Base-by-base conservation (phyloP, 257 asterid species). In the Petunia secreta region DNA sequence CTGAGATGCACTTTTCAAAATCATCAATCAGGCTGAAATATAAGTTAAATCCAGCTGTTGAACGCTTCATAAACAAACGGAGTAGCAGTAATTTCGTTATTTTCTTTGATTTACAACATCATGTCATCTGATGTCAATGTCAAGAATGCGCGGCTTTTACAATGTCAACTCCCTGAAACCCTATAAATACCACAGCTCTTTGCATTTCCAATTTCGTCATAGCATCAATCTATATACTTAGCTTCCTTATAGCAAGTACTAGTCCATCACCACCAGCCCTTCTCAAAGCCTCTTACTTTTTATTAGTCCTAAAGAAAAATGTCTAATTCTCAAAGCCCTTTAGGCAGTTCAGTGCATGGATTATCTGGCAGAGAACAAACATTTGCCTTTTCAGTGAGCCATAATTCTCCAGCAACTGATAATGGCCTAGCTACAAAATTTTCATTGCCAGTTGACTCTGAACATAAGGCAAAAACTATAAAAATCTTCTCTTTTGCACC, bases 401-500 rank as follows among this genome's bases (percentile, higher is more conserved):
- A 63, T 25, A 10, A 63, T n/a, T n/a, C 57, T 3, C 79, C 75
- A 2, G 3, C 62, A 25, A 25, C 25, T 1, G 55, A 34, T 25
- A 41, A n/a, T 25, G 54, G 53, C 25, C 38, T 52, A 62, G 55
- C 74, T 6, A 43, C 60, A 50, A 77, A 80, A 44, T 85, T 82
- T 43, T 57, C 67, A 11, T 82, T 85, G 62, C 88, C 88, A 15
- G 86, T 85, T 0, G 88, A 85, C 62, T 82, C 86, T 0, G 88
- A 85, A 13, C 88, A 82, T 80, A 85, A 44, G 65, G 88, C 88
- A 6, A 82, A 36, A 82, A 77, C 58, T 8, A 57, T 85, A 3
- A 80, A 77, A 60, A 76, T 82, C 64, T 82, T 85, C 67, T 85
- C 88, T 4, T 82, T 82, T 8, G 86, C 82, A 2, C 74, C 68